Evolutionary conservation across 208 protist genomes (phyloP).

Genomic region (Endotrypanum monterogeii): DNA sequence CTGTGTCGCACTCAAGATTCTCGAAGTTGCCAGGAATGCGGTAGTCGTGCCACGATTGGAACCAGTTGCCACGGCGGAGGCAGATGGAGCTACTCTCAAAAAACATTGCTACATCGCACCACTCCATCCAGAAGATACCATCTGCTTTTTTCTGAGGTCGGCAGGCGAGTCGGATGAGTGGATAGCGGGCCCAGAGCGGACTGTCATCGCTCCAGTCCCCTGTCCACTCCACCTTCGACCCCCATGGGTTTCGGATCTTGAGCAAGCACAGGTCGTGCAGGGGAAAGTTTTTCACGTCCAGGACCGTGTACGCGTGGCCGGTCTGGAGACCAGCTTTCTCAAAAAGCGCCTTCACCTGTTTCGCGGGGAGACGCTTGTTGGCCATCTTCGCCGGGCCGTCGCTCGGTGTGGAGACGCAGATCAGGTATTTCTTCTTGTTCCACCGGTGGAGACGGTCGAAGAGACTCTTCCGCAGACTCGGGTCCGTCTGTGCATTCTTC

Average conservation of each 20-base stretch:
- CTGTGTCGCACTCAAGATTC: constrained; percentile 37
- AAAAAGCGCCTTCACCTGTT: constrained; percentile 36
- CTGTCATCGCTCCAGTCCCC: constrained; percentile 61
- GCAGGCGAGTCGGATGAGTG: constrained; percentile 51
- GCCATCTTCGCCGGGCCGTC: constrained; percentile 37
- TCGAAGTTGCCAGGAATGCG: constrained; percentile 52
- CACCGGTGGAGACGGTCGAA: constrained; percentile 50
- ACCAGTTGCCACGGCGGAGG: constrained; percentile 48
- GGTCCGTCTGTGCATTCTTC: constrained; percentile 40
- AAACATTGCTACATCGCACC: constrained; percentile 65
- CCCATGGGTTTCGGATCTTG: constrained; percentile 77
- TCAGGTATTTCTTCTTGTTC: constrained; percentile 55
- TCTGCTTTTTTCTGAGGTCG: constrained; percentile 48
- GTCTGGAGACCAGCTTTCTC: constrained; percentile 50
- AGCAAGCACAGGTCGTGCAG: constrained; percentile 55
- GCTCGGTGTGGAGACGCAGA: constrained; percentile 56
- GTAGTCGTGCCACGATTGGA: constrained; percentile 52
- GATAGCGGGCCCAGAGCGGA: constrained; percentile 51
- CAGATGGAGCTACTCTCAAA: constrained; percentile 69
- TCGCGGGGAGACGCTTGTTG: constrained; percentile 21
- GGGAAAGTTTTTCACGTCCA: constrained; percentile 57
- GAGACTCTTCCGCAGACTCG: constrained; percentile 32
- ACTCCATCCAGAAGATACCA: constrained; percentile 79
- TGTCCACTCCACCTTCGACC: constrained; percentile 67
- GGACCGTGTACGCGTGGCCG: constrained; percentile 69